Percentiles rank a stretch among this genome's conserved stretches.
phyloP scores from a whole-genome alignment of 208 protist genomes.

The Crithidia bombi region DNA sequence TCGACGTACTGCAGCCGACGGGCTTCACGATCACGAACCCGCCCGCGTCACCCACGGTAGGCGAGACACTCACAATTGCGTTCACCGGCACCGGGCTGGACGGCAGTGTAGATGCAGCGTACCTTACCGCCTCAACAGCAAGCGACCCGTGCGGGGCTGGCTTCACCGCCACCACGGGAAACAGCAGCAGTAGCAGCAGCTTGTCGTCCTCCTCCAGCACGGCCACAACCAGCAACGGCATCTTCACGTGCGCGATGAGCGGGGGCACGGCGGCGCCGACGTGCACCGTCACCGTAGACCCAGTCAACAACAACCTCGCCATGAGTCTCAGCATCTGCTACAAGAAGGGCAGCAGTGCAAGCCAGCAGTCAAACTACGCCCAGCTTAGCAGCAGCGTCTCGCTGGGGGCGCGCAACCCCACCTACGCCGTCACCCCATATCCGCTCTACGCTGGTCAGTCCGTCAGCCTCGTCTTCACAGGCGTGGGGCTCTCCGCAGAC shows the following conservation, averaged over 20 bases:
- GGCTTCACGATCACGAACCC: conserved; percentile 50
- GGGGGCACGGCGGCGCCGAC: conserved; percentile 37
- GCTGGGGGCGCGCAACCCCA: conserved; percentile 74
- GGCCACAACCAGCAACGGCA: neutral
- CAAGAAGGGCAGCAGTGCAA: conserved; percentile 37
- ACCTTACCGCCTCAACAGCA: conserved; percentile 45
- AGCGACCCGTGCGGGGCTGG: conserved; percentile 36
- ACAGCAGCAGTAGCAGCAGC: neutral
- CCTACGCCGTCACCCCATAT: conserved; percentile 59
- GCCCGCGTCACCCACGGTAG: conserved; percentile 47
- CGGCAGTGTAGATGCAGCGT: conserved; percentile 58
- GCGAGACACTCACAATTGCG: conserved; percentile 50
- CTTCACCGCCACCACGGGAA: neutral
- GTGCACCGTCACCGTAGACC: conserved; percentile 74
- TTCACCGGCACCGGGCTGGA: conserved; percentile 73
- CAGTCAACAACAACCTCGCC: conserved; percentile 45
- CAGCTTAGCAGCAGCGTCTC: conserved; percentile 50
- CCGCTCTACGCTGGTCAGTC: conserved; percentile 74
- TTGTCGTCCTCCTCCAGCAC: neutral
- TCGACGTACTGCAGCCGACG: conserved; percentile 82
- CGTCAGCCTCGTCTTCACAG: conserved; percentile 56
- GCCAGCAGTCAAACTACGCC: conserved; percentile 56
- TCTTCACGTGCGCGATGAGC: conserved; percentile 54
- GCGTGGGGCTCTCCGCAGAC: conserved; percentile 44
- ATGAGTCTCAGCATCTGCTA: conserved; percentile 78